A percentile compares a stretch with the other conserved stretches of the same genome.
Evolutionary conservation across 169 alveolate genomes (phyloP).

Genomic region (Ichthyophthirius multifiliis): DNA sequence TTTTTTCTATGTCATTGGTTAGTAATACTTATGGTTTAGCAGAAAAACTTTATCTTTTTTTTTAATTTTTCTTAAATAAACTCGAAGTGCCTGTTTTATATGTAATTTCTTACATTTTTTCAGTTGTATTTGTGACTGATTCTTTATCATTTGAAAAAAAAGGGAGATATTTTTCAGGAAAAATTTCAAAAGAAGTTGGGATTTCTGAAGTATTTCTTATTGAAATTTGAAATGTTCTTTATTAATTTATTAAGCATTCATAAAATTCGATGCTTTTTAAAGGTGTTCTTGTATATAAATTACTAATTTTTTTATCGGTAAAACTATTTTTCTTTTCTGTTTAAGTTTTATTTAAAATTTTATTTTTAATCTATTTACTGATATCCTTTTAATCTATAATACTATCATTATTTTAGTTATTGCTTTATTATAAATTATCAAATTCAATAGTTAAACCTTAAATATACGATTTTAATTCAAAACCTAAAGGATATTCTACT

Average conservation of each 20-base stretch:
- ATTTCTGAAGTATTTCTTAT: constrained; percentile 67
- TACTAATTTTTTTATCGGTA: neutral
- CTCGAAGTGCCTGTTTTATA: constrained; percentile 41
- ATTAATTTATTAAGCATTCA: constrained; percentile 52
- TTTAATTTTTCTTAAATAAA: constrained; percentile 44
- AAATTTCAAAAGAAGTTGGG: constrained; percentile 47
- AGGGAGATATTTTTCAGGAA: constrained; percentile 47
- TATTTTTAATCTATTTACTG: neutral
- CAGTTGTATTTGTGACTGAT: constrained; percentile 26
- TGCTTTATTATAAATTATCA: constrained; percentile 13
- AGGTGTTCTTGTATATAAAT: constrained; percentile 17
- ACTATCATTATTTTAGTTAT: neutral
- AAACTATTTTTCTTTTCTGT: neutral
- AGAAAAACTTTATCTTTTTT: constrained; percentile 26
- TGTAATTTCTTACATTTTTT: constrained; percentile 28
- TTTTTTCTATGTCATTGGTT: constrained; percentile 81
- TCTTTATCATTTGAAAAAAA: constrained; percentile 26
- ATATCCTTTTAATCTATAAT: neutral
- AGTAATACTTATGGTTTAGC: constrained; percentile 46
- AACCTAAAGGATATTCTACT: constrained; percentile 76
- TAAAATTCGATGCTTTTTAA: constrained; percentile 49
- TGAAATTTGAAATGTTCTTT: constrained; percentile 45
- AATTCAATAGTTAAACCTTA: constrained; percentile 64
- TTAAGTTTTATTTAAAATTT: constrained; percentile 9
- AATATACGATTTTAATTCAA: constrained; percentile 55